A percentile compares a stretch with the other conserved stretches of the same genome.
These are phyloP conservation scores for Schrenkiella parvula DNA, from an alignment of 345 rosid species.

Conservation along the genomic window DNA sequence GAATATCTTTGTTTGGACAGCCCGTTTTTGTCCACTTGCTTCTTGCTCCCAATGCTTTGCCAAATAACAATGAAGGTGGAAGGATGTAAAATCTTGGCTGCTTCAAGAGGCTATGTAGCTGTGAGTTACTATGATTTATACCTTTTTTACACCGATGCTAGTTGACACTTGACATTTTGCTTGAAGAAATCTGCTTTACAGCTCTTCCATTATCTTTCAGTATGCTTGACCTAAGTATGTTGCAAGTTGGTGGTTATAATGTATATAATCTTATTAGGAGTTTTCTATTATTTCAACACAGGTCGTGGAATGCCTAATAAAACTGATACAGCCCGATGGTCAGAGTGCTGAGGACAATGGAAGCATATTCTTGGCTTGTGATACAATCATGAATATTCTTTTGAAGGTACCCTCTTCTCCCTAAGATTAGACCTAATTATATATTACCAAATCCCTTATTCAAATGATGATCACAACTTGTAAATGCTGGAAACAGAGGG, in stretches of 20 bases:
- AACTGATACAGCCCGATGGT: slow-evolving; percentile 41
- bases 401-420: slow-evolving; percentile 55
- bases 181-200: neutral
- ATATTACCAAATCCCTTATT: neutral
- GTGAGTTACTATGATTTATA: slow-evolving; percentile 44
- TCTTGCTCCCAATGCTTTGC: slow-evolving; percentile 87
- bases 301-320: slow-evolving; percentile 73
- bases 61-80: slow-evolving; percentile 69
- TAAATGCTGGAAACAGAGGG: slow-evolving; percentile 42
- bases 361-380: slow-evolving; percentile 74
- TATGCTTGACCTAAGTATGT: neutral
- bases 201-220: neutral
- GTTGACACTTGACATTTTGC: slow-evolving; percentile 1
- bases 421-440: neutral
- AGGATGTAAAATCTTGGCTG: slow-evolving; percentile 59
- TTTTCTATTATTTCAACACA: slow-evolving; percentile 27
- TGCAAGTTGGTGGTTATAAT: neutral
- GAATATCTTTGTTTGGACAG: slow-evolving; percentile 39
- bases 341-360: slow-evolving; percentile 40
- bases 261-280: neutral
- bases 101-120: slow-evolving; percentile 55
- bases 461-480: neutral
- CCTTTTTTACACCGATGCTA: neutral
- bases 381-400: slow-evolving; percentile 76
- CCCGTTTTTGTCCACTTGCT: slow-evolving; percentile 62